Evolutionary conservation across 129 eudicot genomes (phyloP), one percentile per base, ranked within the genome.

Genomic region (Sambucus nigra): DNA sequence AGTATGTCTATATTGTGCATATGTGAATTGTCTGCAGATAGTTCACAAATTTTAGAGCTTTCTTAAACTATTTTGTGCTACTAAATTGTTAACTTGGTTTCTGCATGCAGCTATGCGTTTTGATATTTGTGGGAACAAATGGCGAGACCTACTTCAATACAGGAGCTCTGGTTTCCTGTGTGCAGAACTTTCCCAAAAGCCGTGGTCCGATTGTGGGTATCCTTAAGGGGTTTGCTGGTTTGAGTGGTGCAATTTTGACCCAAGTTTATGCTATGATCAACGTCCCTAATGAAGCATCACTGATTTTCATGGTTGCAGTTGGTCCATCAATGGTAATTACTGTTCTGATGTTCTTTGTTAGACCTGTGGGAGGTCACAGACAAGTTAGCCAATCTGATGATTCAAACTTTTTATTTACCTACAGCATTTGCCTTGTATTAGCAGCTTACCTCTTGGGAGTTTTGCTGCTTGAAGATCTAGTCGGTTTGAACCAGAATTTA

Each of bases 141-240:
- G 86, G 92, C 0, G 86, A 77, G 57, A 82, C 92, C 48, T 82
- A 78, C 69, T 77, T 70, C 59, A 82, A 78, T 40, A 82, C 92
- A 15, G 92, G 77, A 48, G 76, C 82, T 57, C 59, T 82, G 3
- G 92, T 82, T 17, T 57, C 92, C 12, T 71, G 79, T 10, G 76
- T 82, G n/a, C 92, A 78, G 55, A 78, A 82, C 76, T 82, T 82
- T 53, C 92, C 85, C 1, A 78, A 78, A 68, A 61, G 57, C 65
- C 81, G 92, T 27, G 92, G 92, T 51, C 92, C 86, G 0, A 69
- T 78, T 17, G 92, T 78, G 33, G 92, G 92, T 20, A 71, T 82
- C 50, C 76, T 78, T 4, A 78, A 78, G 51, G 92, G 92, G 35
- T 82, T 77, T 46, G 85, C 86, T 2, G 92, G 92, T 28, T 54